A percentile compares a stretch with the other conserved stretches of the same genome.
Conservation (phyloP, 768 basidiomycete species). For the Mycena crocata region DNA sequence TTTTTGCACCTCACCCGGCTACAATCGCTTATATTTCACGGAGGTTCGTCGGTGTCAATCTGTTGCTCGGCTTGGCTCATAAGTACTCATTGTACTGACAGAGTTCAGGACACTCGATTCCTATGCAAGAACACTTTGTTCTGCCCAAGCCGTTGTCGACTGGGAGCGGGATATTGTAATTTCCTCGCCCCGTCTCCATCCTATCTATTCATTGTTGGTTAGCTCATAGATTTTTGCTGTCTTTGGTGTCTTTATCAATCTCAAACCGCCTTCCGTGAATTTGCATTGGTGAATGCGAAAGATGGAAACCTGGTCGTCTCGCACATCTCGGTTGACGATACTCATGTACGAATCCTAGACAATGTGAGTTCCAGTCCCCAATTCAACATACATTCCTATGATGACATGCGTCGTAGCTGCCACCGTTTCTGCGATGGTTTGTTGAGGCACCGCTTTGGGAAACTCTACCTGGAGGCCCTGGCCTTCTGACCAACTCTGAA, state of each 20-base stretch:
- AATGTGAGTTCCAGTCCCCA: too few species aligned
- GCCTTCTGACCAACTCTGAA: too few species aligned
- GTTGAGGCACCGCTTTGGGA: too few species aligned
- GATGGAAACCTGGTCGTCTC: background rate
- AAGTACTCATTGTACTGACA: too few species aligned
- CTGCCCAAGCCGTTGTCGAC: background rate
- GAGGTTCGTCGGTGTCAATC: too few species aligned
- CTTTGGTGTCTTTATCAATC: background rate
- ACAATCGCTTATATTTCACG: constrained; percentile 10
- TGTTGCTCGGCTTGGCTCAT: too few species aligned
- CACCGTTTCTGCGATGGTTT: too few species aligned
- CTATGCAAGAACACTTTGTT: background rate
- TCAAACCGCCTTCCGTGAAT: background rate
- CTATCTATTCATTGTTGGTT: background rate
- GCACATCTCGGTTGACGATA: background rate
- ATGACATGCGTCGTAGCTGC: too few species aligned
- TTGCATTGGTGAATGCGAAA: background rate
- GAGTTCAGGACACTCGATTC: constrained; percentile 8
- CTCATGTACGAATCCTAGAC: too few species aligned
- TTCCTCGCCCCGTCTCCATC: too few species aligned
- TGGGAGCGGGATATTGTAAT: constrained; percentile 6
- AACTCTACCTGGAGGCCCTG: too few species aligned
- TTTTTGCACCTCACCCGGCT: constrained; percentile 10
- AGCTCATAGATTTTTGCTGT: background rate
- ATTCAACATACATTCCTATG: too few species aligned